A percentile compares a stretch with the other conserved stretches of the same genome.
These are phyloP conservation scores for Penicillium alfredii DNA, from an alignment of 495 filamentous ascomycete species.

Conservation along the genomic window DNA sequence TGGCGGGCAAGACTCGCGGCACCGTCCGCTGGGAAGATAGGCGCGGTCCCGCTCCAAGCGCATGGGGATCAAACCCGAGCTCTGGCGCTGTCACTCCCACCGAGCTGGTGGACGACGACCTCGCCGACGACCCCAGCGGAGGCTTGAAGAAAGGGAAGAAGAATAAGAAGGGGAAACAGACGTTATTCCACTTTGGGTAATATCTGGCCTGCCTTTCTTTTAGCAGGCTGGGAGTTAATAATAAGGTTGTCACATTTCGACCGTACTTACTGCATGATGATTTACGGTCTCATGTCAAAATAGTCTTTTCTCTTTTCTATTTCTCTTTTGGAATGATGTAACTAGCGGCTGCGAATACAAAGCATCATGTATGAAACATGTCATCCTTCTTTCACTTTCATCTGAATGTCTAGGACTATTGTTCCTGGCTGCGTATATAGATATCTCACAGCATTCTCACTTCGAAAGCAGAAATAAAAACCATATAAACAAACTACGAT, in stretches of 20 bases:
- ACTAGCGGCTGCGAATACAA: conserved; percentile 8
- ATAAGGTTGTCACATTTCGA: no score
- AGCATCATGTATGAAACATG: conserved; percentile 1
- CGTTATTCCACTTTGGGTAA: conserved; percentile 55
- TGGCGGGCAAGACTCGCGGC: conserved; percentile 70
- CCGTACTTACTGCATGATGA: no score
- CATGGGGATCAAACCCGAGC: conserved; percentile 38
- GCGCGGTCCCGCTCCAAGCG: conserved; percentile 29
- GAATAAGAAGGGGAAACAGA: conserved; percentile 77
- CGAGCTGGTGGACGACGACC: conserved; percentile 23
- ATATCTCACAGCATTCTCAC: no score
- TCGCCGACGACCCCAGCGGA: conserved; percentile 28
- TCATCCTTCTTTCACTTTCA: no score
- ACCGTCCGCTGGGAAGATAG: conserved; percentile 64
- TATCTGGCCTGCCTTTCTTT: no score
- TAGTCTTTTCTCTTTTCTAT: background rate
- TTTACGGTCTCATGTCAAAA: conserved; percentile 1
- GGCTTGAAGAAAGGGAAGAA: conserved; percentile 62
- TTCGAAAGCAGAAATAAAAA: no score
- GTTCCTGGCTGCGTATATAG: no score
- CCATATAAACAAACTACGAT: no score
- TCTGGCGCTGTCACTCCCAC: conserved; percentile 23
- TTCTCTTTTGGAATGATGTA: no score
- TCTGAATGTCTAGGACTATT: no score
- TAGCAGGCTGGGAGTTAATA: no score